Evolutionary conservation across 2,329 filamentous ascomycete species (phyloP).

Genomic region (Colletotrichum sp.): DNA sequence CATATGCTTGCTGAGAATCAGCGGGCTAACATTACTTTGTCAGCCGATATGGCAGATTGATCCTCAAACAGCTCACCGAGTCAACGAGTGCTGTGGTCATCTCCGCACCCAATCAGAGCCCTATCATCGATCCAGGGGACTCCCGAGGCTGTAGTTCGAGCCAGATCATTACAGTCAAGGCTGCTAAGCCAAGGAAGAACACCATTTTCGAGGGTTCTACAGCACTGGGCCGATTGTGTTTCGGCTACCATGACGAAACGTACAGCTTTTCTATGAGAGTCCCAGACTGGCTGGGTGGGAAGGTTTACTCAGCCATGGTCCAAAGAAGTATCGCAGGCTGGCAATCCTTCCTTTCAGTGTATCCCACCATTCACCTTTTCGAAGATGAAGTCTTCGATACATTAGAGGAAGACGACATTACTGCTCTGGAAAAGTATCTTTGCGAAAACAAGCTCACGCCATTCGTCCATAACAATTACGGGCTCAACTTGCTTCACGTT

Average conservation of each 20-base stretch:
- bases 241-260: rapidly evolving
- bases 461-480: neutral
- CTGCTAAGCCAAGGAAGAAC: rapidly evolving
- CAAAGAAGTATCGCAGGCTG: neutral
- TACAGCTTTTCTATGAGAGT: neutral
- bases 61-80: rapidly evolving
- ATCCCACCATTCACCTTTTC: rapidly evolving
- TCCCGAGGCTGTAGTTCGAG: rapidly evolving
- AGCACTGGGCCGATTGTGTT: rapidly evolving
- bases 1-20: neutral
- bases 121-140: rapidly evolving
- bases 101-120: rapidly evolving
- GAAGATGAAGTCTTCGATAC: rapidly evolving
- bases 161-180: rapidly evolving
- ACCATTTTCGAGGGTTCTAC: rapidly evolving
- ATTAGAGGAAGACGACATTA: rapidly evolving
- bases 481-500: rapidly evolving
- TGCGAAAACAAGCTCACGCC: rapidly evolving
- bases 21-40: rapidly evolving
- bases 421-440: rapidly evolving
- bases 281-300: neutral
- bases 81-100: rapidly evolving
- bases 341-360: neutral
- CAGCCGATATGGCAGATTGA: neutral
- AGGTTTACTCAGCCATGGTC: neutral